These are phyloP conservation scores for Aspergillus ustus DNA, from an alignment of 2,329 filamentous ascomycete genomes.

Conservation along the genomic window DNA sequence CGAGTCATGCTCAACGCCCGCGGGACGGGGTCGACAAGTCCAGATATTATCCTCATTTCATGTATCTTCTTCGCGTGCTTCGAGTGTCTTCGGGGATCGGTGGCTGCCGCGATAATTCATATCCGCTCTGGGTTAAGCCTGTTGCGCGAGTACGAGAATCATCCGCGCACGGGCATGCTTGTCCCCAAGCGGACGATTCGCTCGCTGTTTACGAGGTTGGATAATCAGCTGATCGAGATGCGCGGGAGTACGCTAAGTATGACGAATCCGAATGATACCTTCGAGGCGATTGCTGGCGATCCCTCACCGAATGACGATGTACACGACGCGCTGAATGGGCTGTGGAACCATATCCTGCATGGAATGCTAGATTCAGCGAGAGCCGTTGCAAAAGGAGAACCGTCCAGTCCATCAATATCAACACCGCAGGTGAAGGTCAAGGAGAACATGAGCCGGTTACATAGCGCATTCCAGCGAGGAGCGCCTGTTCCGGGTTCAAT, in stretches of 20 bases:
- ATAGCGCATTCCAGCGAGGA: neutral
- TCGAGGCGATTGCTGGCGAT: constrained; percentile 1
- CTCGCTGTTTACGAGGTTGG: constrained; percentile 8
- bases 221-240: constrained; percentile 18
- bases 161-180: neutral
- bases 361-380: constrained; percentile 5
- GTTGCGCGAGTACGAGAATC: constrained; percentile 4
- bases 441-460: constrained; percentile 1
- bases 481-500: neutral
- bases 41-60: constrained; percentile 10
- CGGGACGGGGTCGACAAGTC: neutral
- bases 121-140: constrained; percentile 13
- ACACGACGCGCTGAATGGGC: constrained; percentile 7
- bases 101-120: constrained; percentile 8
- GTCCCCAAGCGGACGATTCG: constrained; percentile 1
- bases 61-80: constrained; percentile 17
- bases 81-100: constrained; percentile 7
- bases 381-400: neutral
- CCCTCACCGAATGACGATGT: neutral
- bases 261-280: neutral
- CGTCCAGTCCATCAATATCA: neutral
- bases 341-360: constrained; percentile 12
- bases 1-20: neutral
- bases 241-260: constrained; percentile 2
- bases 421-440: constrained; percentile 2